A percentile compares a stretch with the other conserved stretches of the same genome.
Conservation (phyloP, 2,329 filamentous ascomycete species). For the Aspergillus jensenii region DNA sequence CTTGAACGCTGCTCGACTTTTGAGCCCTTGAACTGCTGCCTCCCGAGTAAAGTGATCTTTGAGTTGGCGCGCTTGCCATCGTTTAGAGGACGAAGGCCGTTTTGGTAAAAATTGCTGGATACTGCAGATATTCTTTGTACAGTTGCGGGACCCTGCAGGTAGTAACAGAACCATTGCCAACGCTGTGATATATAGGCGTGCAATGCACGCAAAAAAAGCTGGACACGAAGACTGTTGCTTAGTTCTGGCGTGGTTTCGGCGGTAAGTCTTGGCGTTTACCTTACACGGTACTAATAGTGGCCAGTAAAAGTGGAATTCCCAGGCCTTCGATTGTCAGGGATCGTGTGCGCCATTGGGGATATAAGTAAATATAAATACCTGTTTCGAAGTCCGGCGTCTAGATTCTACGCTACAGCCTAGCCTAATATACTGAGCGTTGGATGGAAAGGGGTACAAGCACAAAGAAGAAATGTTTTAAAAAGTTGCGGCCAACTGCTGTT, state of each 20-base stretch:
- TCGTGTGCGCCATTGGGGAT: no score
- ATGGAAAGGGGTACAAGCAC: neutral
- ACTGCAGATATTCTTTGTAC: neutral
- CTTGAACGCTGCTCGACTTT: conserved; percentile 92
- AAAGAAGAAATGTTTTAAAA: neutral
- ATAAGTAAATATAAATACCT: no score
- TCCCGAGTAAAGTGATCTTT: conserved; percentile 70
- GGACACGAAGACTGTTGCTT: no score
- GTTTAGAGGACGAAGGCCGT: conserved; percentile 59
- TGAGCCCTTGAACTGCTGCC: conserved; percentile 76
- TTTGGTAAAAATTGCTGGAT: conserved; percentile 26
- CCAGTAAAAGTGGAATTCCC: no score
- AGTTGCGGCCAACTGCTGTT: neutral
- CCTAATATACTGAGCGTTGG: neutral
- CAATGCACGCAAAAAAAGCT: no score
- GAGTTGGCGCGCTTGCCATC: conserved; percentile 80
- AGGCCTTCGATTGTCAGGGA: no score
- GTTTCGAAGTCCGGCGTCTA: no score
- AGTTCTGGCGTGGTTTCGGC: no score
- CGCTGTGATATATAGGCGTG: neutral
- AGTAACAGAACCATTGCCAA: neutral
- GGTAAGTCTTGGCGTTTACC: no score
- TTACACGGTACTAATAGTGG: no score
- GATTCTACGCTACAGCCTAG: no score
- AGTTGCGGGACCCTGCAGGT: neutral